Percentiles rank a stretch among this genome's conserved stretches.
Conservation (phyloP, 2,329 filamentous ascomycete species). For the Pseudogymnoascus sp. region DNA sequence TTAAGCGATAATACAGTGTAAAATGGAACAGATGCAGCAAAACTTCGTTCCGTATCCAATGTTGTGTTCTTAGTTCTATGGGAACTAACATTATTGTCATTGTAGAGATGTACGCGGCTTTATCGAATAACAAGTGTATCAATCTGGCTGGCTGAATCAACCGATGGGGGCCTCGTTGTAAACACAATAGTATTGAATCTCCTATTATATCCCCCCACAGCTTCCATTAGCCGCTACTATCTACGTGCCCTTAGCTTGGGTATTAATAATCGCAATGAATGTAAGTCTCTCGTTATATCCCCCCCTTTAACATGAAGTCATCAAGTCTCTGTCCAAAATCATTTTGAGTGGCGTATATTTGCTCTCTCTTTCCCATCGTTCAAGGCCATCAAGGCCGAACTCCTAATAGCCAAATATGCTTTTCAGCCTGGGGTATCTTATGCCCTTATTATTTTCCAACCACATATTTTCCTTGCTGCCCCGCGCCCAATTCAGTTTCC, state of each 20-base stretch:
- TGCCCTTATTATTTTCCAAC: conserved; percentile 3
- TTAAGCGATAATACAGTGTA: neutral
- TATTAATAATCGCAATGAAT: neutral
- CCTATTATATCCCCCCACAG: neutral
- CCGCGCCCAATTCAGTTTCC: neutral
- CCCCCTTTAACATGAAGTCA: neutral
- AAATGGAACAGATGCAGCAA: neutral
- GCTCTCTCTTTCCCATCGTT: neutral
- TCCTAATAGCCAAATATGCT: neutral
- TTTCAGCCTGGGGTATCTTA: neutral
- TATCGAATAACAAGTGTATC: neutral
- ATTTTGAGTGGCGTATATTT: conserved; percentile 6
- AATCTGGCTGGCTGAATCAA: neutral
- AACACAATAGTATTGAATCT: neutral
- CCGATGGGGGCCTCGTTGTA: neutral
- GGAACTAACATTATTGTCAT: neutral
- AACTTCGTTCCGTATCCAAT: neutral
- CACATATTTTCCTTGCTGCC: neutral
- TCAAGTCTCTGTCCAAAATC: neutral
- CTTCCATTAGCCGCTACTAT: neutral
- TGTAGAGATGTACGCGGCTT: neutral
- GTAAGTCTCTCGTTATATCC: neutral
- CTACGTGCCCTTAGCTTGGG: neutral
- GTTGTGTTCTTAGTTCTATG: neutral
- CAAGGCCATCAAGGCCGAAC: neutral